These are phyloP conservation scores for Thinopyrum elongatum DNA, from an alignment of 176 grass and related monocot species.

Conservation along the genomic window DNA sequence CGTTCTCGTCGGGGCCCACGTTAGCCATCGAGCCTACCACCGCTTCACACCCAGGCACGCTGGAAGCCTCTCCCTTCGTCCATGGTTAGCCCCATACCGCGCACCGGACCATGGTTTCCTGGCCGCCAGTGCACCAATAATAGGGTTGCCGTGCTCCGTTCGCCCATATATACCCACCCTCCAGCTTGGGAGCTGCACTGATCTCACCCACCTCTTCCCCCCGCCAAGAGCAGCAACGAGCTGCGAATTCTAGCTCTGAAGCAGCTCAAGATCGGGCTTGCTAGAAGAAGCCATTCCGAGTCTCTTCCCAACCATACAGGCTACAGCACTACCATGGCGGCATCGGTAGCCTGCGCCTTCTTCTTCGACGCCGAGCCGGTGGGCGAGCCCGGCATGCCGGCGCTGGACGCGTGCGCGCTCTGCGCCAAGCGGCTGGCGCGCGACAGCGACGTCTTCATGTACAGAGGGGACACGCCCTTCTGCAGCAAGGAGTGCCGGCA, in stretches of 20 bases:
- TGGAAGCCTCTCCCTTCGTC: not conserved
- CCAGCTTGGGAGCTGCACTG: not conserved
- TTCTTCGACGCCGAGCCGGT: slow-evolving; percentile 39
- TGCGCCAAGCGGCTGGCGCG: slow-evolving; percentile 40
- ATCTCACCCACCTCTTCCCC: not conserved
- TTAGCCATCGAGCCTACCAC: slow-evolving; percentile 4
- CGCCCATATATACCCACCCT: slow-evolving; percentile 1
- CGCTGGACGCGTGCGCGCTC: slow-evolving; percentile 50
- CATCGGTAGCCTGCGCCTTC: slow-evolving; percentile 6
- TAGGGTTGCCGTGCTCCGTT: not conserved
- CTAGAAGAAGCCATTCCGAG: not conserved
- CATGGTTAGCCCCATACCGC: not conserved
- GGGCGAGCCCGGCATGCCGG: not conserved
- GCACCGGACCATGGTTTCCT: not conserved
- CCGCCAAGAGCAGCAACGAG: not conserved
- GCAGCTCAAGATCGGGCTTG: not conserved
- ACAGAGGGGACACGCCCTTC: slow-evolving; percentile 66
- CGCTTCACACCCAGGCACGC: not conserved
- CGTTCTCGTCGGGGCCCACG: not conserved
- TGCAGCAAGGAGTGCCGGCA: slow-evolving; percentile 64
- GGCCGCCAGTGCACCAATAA: not conserved
- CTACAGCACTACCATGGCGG: slow-evolving; percentile 7
- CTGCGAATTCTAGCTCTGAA: not conserved
- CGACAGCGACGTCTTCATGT: slow-evolving; percentile 65
- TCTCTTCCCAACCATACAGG: not conserved